Percentiles rank a stretch among this genome's conserved stretches.
Evolutionary conservation across 352 stramenopile species (phyloP).

Genomic region (Phytophthora foliorum): DNA sequence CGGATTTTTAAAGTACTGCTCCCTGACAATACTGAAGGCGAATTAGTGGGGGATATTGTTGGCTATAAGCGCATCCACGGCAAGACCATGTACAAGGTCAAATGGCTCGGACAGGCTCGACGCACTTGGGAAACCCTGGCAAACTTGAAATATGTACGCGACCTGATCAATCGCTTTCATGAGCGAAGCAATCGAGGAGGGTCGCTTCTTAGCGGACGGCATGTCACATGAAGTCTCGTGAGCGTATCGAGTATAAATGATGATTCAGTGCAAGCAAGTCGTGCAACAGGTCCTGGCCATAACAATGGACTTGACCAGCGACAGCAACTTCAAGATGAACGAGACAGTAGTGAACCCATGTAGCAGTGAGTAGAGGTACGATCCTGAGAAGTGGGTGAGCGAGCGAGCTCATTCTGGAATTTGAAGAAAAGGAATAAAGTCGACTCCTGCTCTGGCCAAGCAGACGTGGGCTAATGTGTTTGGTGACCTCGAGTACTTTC

Average conservation of each 20-base stretch:
- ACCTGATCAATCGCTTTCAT: conserved; percentile 18
- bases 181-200: conserved; percentile 6
- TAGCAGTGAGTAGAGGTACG: neutral
- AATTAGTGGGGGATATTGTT: conserved; percentile 24
- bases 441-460: conserved; percentile 20
- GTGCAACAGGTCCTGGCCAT: too few species aligned
- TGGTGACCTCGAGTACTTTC: conserved; percentile 12
- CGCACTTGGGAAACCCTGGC: conserved; percentile 12
- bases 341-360: neutral
- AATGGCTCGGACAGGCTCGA: conserved; percentile 9
- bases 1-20: conserved; percentile 10
- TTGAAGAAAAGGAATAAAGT: conserved; percentile 8
- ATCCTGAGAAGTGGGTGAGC: neutral
- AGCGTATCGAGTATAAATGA: neutral
- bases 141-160: conserved; percentile 12
- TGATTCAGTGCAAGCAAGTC: too few species aligned
- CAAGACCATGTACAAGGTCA: conserved; percentile 16
- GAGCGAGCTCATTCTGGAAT: conserved; percentile 16
- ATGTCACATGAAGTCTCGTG: neutral
- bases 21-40: conserved; percentile 7
- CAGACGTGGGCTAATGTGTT: conserved; percentile 8
- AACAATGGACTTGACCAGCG: too few species aligned
- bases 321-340: too few species aligned
- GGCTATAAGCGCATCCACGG: conserved; percentile 9
- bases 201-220: conserved; percentile 1